Conservation (phyloP, 23 red algal genomes). For the Pyropia yezoensis region DNA sequence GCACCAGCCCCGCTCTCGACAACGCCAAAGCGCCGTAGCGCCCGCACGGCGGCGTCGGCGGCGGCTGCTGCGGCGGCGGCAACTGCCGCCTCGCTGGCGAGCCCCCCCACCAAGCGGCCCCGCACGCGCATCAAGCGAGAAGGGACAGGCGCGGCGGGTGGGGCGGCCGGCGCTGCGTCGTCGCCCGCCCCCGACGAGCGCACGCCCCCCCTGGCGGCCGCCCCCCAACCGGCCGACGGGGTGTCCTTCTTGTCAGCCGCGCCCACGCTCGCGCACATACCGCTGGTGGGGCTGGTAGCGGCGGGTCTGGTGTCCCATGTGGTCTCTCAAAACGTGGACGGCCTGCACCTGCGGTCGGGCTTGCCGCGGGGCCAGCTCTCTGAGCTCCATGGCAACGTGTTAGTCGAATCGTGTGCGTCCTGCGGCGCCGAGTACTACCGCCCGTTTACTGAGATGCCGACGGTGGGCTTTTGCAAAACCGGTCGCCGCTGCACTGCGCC, state of each 20-base stretch:
- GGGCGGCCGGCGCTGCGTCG: too few relatives aligned
- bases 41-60: too few relatives aligned
- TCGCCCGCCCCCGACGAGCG: not conserved
- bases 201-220: not conserved
- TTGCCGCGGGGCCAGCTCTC: conserved; percentile 39
- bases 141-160: too few relatives aligned
- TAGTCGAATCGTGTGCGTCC: conserved; percentile 52
- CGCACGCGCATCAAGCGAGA: too few relatives aligned
- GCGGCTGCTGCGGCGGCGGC: too few relatives aligned
- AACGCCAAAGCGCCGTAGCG: too few relatives aligned
- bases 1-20: too few relatives aligned
- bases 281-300: conserved; percentile 25
- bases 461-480: conserved; percentile 51
- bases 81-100: too few relatives aligned
- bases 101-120: too few relatives aligned
- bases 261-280: conserved; percentile 84
- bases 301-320: conserved; percentile 40
- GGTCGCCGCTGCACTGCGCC: conserved; percentile 8
- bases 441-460: conserved; percentile 20
- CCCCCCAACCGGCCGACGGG: not conserved
- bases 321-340: conserved; percentile 93
- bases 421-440: conserved; percentile 38
- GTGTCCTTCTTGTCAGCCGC: conserved; percentile 41
- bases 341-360: conserved; percentile 72
- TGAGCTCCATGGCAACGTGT: conserved; percentile 84